A percentile compares a stretch with the other conserved stretches of the same genome.
phyloP scores from a whole-genome alignment of 805 yeast genomes.

The Candida sithepensis region DNA sequence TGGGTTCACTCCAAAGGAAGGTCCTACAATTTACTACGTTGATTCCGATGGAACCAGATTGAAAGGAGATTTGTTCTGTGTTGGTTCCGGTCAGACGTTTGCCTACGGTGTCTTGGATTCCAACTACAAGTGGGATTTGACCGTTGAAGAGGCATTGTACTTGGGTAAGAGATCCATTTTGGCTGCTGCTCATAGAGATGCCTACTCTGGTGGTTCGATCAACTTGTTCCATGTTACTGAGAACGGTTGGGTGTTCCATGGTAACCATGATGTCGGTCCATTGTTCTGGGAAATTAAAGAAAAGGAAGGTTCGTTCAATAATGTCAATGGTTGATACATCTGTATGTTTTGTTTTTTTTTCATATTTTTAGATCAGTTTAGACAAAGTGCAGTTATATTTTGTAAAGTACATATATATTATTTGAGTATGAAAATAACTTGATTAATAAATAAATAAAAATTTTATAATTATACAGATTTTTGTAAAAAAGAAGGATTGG shows the following conservation, averaged over 20 bases:
- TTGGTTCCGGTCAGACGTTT: constrained; percentile 98
- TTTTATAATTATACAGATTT: neutral
- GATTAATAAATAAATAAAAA: neutral
- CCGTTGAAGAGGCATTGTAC: constrained; percentile 90
- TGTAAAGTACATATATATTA: neutral
- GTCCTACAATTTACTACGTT: constrained; percentile 92
- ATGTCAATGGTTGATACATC: constrained; percentile 54
- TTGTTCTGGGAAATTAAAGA: constrained; percentile 90
- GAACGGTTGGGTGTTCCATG: constrained; percentile 93
- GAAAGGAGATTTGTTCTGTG: constrained; percentile 93
- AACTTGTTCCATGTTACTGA: constrained; percentile 92
- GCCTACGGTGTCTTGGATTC: constrained; percentile 98
- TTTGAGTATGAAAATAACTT: neutral
- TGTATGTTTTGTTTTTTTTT: neutral
- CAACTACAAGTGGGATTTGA: constrained; percentile 85
- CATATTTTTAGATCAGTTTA: neutral
- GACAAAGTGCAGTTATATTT: neutral
- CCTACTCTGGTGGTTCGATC: constrained; percentile 94
- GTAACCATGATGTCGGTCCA: constrained; percentile 89
- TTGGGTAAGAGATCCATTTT: constrained; percentile 93
- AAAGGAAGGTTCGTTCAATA: constrained; percentile 83
- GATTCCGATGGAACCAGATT: constrained; percentile 96
- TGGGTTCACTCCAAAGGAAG: constrained; percentile 93
- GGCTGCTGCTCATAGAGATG: constrained; percentile 98
- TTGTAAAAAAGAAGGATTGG: neutral